Evolutionary conservation across 768 basidiomycete genomes (phyloP), one percentile per base, ranked within the genome.

Genomic region (Favolaschia claudopus): DNA sequence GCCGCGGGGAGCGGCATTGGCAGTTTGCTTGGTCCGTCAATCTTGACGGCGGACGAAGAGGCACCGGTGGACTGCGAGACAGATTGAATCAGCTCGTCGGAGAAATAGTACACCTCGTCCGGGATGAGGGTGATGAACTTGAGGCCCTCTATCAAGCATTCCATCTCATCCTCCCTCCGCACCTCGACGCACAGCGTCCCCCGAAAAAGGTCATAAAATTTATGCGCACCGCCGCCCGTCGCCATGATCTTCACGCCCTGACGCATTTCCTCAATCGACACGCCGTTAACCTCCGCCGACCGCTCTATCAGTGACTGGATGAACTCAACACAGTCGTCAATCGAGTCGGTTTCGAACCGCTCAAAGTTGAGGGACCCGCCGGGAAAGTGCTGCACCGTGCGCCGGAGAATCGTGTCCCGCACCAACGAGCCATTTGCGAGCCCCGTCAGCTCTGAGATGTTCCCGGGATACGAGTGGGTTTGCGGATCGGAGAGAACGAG

Each of bases 351-450:
- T 77, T 99, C 90, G 79, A 98, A 99, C 25, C 96, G 89, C 73
- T 93, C 94, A 69, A 99, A 99, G 76, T 98, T 99, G 71, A 99
- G 86, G 44, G 95, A 93, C 2, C 97, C 97, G 15, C 97, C 97
- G 4, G 96, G 95, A 67, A 97, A 92, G 70, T 96, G 92, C 63
- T 91, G 86, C 46, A 86, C 82, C 22, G 86, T 86, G 48, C 86
- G 85, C 60, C 87, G 87, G 37, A 92, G 83, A 58, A 89, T 84
- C 51, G 84, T 84, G 51, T 87, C 85, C 56, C 84, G 87, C 50
- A 88, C 76, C 31, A 87, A 70, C 15, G 54, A 42, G 33, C 75
- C 76, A 57, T 76, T 75, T 53, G 76, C 73, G 28, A 82, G 71
- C 20, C 72, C 74, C 28, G 73, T 76, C 19, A 79, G 69, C 24